These are phyloP conservation scores for Stromatinia cepivora DNA, from an alignment of 2,329 filamentous ascomycete species.

Conservation along the genomic window DNA sequence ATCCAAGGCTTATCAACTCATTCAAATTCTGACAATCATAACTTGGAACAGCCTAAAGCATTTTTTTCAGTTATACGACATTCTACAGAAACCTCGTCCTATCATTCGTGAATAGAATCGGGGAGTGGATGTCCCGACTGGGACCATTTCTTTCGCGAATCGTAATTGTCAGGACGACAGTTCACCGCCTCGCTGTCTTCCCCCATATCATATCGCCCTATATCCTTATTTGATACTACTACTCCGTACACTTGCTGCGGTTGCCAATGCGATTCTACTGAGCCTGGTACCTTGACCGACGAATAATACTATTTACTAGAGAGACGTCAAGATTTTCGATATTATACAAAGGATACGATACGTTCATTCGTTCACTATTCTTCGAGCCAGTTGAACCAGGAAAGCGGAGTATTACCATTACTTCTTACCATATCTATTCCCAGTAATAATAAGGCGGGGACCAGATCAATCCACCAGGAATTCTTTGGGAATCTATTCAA, in stretches of 20 bases:
- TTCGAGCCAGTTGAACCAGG: constrained; percentile 2
- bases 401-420: constrained; percentile 20
- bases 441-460: constrained; percentile 15
- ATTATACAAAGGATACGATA: constrained; percentile 2
- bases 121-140: constrained; percentile 17
- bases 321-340: neutral
- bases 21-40: neutral
- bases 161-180: constrained; percentile 22
- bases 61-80: neutral
- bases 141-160: constrained; percentile 13
- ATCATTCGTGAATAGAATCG: constrained; percentile 18
- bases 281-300: constrained; percentile 11
- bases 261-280: neutral
- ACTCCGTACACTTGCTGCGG: neutral
- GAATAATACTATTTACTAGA: constrained; percentile 5
- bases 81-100: constrained; percentile 8
- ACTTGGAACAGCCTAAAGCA: constrained; percentile 15
- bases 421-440: neutral
- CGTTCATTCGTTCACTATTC: constrained; percentile 11
- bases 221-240: constrained; percentile 8
- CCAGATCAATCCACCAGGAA: constrained; percentile 18
- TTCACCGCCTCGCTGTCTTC: constrained; percentile 21
- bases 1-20: constrained; percentile 17
- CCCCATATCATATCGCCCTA: constrained; percentile 10
- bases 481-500: constrained; percentile 16